Percentiles rank a stretch among this genome's conserved stretches.
Conservation (phyloP, 257 asterid genomes). For the Ajuga chamaepitys region DNA sequence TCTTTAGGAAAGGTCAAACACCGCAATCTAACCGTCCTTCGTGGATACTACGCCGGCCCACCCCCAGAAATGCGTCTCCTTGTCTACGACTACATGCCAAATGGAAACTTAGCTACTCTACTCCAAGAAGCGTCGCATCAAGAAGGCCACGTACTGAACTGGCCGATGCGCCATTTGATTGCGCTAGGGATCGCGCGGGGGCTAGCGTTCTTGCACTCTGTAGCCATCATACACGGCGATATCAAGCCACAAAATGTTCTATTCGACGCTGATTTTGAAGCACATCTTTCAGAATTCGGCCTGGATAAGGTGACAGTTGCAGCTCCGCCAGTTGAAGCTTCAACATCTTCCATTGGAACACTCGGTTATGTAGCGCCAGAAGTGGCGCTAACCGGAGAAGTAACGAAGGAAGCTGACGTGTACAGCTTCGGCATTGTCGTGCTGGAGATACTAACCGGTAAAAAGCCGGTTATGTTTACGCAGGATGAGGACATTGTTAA, state of each 20-base stretch:
- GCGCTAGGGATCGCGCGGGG: conserved; percentile 87
- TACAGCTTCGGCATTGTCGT: conserved; percentile 73
- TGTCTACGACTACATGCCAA: conserved; percentile 82
- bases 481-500: conserved; percentile 81
- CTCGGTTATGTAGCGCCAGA: conserved; percentile 75
- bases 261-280: conserved; percentile 92
- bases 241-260: conserved; percentile 70
- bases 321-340: conserved; percentile 39
- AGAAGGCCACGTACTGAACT: conserved; percentile 81
- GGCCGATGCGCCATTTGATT: conserved; percentile 93
- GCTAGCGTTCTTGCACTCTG: conserved; percentile 55
- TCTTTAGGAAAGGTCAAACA: conserved; percentile 70
- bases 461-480: conserved; percentile 66
- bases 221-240: conserved; percentile 51
- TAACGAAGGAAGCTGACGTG: conserved; percentile 54
- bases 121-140: conserved; percentile 87
- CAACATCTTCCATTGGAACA: conserved; percentile 58
- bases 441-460: conserved; percentile 68
- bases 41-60: conserved; percentile 80
- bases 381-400: conserved; percentile 41
- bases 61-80: conserved; percentile 70
- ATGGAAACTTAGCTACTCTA: conserved; percentile 65
- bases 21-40: conserved; percentile 68
- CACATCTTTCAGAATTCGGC: conserved; percentile 75
- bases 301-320: conserved; percentile 49